A percentile compares a stretch with the other conserved stretches of the same genome.
Conservation (phyloP, 495 filamentous ascomycete genomes). For the Aspergillus taichungensis region DNA sequence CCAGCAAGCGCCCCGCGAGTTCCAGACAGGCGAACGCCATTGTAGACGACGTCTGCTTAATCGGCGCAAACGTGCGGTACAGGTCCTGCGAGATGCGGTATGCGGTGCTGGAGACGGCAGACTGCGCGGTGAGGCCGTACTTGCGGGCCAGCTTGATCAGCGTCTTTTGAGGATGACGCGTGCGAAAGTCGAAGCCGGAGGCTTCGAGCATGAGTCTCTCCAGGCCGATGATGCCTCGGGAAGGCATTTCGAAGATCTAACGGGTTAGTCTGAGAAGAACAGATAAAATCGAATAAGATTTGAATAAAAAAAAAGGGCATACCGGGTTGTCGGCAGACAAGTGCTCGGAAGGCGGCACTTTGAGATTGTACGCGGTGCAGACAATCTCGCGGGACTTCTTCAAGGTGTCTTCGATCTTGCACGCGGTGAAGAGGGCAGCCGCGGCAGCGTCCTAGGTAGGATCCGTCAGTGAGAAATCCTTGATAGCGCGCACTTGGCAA, state of each 20-base stretch:
- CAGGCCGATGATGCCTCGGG: constrained; percentile 72
- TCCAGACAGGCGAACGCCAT: constrained; percentile 78
- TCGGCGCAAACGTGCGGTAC: constrained; percentile 83
- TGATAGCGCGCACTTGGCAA: background rate
- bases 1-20: constrained; percentile 61
- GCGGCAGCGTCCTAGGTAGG: constrained; percentile 64
- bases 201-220: constrained; percentile 93
- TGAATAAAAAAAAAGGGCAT: constrained; percentile 5
- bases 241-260: constrained; percentile 68
- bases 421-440: constrained; percentile 81
- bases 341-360: constrained; percentile 58
- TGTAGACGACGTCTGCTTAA: constrained; percentile 74
- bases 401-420: constrained; percentile 95
- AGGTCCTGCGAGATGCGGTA: constrained; percentile 81
- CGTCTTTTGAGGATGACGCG: constrained; percentile 74
- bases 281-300: no score
- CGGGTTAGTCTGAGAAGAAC: background rate
- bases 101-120: constrained; percentile 50
- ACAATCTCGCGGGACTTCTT: constrained; percentile 94
- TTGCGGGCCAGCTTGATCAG: constrained; percentile 63
- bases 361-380: constrained; percentile 81
- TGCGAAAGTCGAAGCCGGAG: constrained; percentile 89
- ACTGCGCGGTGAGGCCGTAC: constrained; percentile 40
- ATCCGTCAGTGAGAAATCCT: constrained; percentile 9
- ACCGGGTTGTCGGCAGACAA: constrained; percentile 78